Conservation (phyloP, 352 stramenopile genomes). For the Albugo candida region DNA sequence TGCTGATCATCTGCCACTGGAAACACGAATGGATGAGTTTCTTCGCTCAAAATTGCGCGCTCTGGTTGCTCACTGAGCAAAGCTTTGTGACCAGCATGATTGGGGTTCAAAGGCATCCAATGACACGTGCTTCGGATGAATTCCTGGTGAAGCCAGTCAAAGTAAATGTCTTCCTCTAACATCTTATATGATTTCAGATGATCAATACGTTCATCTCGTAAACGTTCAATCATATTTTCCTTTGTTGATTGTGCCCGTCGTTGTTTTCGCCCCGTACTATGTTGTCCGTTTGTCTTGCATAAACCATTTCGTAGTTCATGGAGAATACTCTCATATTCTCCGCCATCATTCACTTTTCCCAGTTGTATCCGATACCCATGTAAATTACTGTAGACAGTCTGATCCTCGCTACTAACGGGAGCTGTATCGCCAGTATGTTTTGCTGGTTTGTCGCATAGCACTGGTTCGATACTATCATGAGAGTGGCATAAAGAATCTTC, state of each 20-base stretch:
- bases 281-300: constrained; percentile 8
- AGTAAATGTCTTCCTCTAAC: constrained; percentile 15
- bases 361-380: constrained; percentile 59
- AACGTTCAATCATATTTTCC: constrained; percentile 8
- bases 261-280: constrained; percentile 7
- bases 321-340: constrained; percentile 60
- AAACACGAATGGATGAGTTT: constrained; percentile 67
- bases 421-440: background rate
- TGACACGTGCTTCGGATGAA: constrained; percentile 14
- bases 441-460: background rate
- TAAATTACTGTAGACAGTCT: constrained; percentile 58
- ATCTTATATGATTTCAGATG: constrained; percentile 14
- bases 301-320: constrained; percentile 18
- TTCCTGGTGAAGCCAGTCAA: constrained; percentile 33
- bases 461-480: background rate
- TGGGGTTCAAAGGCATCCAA: constrained; percentile 32
- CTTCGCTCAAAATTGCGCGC: constrained; percentile 37
- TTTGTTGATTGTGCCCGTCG: constrained; percentile 17
- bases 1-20: constrained; percentile 15
- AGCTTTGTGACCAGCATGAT: constrained; percentile 19
- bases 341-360: constrained; percentile 30
- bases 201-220: constrained; percentile 31
- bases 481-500: background rate
- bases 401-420: background rate
- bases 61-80: constrained; percentile 46